A percentile compares a stretch with the other conserved stretches of the same genome.
phyloP scores from a whole-genome alignment of 306 rosid species.

The Sophora flavescens region DNA sequence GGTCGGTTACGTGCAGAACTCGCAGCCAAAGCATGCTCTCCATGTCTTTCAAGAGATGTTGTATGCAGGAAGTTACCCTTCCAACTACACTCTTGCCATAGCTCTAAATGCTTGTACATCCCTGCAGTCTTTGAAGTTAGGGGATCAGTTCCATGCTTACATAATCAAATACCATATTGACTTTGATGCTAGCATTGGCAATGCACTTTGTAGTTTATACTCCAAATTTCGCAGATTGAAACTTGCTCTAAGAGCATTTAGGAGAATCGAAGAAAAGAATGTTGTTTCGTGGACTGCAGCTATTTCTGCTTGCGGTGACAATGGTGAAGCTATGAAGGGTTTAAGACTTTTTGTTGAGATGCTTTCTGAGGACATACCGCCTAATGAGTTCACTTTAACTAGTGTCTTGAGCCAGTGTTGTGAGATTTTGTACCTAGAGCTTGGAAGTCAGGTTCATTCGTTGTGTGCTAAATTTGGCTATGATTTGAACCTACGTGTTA shows the following conservation, averaged over 20 bases:
- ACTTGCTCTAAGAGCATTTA: constrained; percentile 64
- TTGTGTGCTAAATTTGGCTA: constrained; percentile 69
- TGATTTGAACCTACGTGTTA: constrained; percentile 61
- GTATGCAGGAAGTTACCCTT: constrained; percentile 72
- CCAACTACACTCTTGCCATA: constrained; percentile 69
- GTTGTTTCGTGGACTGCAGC: constrained; percentile 89
- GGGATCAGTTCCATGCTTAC: constrained; percentile 83
- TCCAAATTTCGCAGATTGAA: constrained; percentile 68
- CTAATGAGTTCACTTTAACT: constrained; percentile 82
- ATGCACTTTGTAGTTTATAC: constrained; percentile 86
- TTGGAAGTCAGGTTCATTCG: constrained; percentile 77
- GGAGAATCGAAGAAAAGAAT: constrained; percentile 65
- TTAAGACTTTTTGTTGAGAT: constrained; percentile 64
- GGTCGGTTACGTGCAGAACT: constrained; percentile 70
- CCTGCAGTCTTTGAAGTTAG: constrained; percentile 56
- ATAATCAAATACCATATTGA: constrained; percentile 69
- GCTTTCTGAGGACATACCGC: constrained; percentile 65
- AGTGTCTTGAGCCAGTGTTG: constrained; percentile 79
- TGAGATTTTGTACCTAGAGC: constrained; percentile 53
- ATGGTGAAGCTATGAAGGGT: constrained; percentile 68
- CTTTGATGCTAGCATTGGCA: constrained; percentile 79
- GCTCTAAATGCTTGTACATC: constrained; percentile 73
- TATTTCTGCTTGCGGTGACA: constrained; percentile 77
- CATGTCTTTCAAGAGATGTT: constrained; percentile 76
- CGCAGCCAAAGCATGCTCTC: constrained; percentile 61